Percentiles rank a stretch among this genome's conserved stretches.
Conservation (phyloP, 164 flowering plant genomes). For the Litsea cubeba region DNA sequence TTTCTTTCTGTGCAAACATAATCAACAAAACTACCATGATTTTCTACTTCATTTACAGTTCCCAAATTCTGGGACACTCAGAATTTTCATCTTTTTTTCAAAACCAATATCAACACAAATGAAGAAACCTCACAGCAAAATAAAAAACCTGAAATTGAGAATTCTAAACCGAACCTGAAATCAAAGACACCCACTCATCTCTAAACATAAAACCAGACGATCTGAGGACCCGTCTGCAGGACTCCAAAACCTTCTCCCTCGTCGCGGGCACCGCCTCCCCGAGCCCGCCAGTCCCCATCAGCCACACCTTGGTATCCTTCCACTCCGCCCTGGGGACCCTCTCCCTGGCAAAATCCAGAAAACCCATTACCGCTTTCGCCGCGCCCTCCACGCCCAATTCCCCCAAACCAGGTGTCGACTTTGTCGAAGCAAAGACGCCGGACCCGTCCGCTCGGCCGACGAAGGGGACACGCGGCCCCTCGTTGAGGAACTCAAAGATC, state of each 20-base stretch:
- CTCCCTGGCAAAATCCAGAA: slow-evolving; percentile 35
- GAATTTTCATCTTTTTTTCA: too few species aligned
- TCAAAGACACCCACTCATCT: slow-evolving; percentile 44
- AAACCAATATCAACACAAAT: not conserved
- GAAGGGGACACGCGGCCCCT: slow-evolving; percentile 30
- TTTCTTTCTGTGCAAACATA: too few species aligned
- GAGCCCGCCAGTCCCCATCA: slow-evolving; percentile 29
- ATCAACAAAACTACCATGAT: too few species aligned
- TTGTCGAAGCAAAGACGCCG: slow-evolving; percentile 11
- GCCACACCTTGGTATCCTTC: slow-evolving; percentile 31
- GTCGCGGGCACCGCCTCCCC: slow-evolving; percentile 6
- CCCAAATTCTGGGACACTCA: not conserved
- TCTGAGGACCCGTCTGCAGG: slow-evolving; percentile 33
- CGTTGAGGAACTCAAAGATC: slow-evolving; percentile 37
- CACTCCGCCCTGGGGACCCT: slow-evolving; percentile 35
- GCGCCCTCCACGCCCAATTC: slow-evolving; percentile 29
- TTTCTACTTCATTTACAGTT: not conserved
- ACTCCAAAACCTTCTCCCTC: slow-evolving; percentile 27
- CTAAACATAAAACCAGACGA: slow-evolving; percentile 41
- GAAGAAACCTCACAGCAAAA: not conserved
- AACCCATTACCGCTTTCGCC: slow-evolving; percentile 20
- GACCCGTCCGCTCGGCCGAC: slow-evolving; percentile 21
- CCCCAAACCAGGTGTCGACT: slow-evolving; percentile 19
- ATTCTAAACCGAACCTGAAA: slow-evolving; percentile 26
- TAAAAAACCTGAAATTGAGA: not conserved